Base-by-base conservation (phyloP, 2,329 filamentous ascomycete genomes). In the Colletotrichum kahawae region DNA sequence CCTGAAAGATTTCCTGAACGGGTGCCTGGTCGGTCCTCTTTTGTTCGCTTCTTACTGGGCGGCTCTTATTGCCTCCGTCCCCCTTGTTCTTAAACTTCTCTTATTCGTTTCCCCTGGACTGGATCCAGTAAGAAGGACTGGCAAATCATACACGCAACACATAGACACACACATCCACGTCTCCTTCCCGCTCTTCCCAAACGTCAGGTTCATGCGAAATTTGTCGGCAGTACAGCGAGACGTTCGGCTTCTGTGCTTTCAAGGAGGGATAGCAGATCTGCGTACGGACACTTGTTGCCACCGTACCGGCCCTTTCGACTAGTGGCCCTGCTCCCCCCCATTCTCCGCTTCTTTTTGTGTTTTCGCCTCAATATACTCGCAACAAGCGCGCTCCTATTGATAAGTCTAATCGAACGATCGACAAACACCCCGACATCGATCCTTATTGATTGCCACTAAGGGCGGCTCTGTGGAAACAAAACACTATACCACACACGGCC, bases 361-460 rank as follows among this genome's bases (percentile, higher is more conserved):
- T 21, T 70, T 65, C 31, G 65, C 18, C 60, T 71, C 54, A 72
- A 64, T 64, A 14, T 63, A 72, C 48, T 72, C 27, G 57, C 63
- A 51, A 63, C 69, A 68, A 68, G 63, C 69, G 63, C 72, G 54
- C 56, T 71, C 21, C 56, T 38, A 18, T 36, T 21, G n/a, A 56
- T 34, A 21, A 51, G 33, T 67, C 60, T 71, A 56, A 74, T 43
- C 54, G 21, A 34, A 27, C 31, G 72, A 75, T 75, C 72, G 72
- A 72, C 72, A 62, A 59, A 63, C 69, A 67, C 38, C 70, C 71
- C 71, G 29, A 63, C 64, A 38, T 43, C 54, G 69, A 68, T 68
- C 43, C 24, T 51, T 14, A 29, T 51, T 64, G 57, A 72, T 75
- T 75, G 43, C 29, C 34, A n/a, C 51, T 48, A 31, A 33, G 21